These are phyloP conservation scores for Backusella australiensis DNA, from an alignment of 192 early-diverging fungal genomes.

Conservation along the genomic window DNA sequence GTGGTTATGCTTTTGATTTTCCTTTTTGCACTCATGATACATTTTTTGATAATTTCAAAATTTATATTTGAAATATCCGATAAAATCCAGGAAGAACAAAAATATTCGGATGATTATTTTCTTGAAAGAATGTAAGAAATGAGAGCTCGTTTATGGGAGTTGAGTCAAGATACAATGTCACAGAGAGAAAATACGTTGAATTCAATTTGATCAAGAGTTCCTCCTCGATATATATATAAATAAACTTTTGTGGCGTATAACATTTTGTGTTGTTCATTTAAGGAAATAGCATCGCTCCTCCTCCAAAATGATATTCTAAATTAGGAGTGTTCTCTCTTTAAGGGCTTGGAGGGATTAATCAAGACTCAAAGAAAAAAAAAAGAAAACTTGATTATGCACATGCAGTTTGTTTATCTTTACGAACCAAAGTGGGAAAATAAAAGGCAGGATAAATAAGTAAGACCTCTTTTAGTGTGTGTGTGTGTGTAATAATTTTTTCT, in stretches of 20 bases:
- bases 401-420: not conserved
- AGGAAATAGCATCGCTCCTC: not conserved
- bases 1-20: not conserved
- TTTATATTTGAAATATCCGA: not conserved
- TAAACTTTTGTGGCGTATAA: not conserved
- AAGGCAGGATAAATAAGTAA: not conserved
- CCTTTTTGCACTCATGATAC: not conserved
- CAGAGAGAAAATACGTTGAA: not conserved
- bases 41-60: not conserved
- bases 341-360: not conserved
- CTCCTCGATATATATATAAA: not conserved
- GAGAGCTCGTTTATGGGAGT: not conserved
- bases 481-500: no score
- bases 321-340: not conserved
- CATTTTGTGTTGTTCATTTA: not conserved
- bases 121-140: not conserved
- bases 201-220: not conserved
- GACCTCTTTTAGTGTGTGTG: not conserved
- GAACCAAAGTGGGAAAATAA: not conserved
- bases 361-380: not conserved
- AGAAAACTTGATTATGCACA: slow-evolving; percentile 1
- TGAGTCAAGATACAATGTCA: not conserved
- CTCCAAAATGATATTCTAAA: not conserved
- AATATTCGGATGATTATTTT: not conserved
- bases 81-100: not conserved